Conservation (phyloP, 176 grass and related monocot genomes). For the Oryza meridionalis region DNA sequence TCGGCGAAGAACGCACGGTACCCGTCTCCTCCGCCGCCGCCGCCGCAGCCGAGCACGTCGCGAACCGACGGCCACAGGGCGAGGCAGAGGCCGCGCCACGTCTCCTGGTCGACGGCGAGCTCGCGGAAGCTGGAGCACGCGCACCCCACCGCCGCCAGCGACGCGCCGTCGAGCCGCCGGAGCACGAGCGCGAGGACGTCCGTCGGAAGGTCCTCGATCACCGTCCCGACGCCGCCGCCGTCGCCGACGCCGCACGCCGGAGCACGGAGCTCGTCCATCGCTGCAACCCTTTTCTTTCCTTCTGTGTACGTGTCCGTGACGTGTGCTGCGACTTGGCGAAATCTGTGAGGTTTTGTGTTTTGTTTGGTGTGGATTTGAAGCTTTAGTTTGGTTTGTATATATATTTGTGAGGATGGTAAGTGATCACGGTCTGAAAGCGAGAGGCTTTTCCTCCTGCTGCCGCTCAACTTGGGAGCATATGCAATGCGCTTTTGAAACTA, state of each 20-base stretch:
- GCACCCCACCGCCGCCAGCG: slow-evolving; percentile 73
- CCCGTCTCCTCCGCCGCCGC: neutral
- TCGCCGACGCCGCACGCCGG: slow-evolving; percentile 17
- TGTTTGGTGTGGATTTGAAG: neutral
- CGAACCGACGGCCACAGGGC: slow-evolving; percentile 70
- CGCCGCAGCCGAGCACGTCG: neutral
- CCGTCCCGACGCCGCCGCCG: neutral
- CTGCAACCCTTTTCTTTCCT: neutral
- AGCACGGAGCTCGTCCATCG: slow-evolving; percentile 1
- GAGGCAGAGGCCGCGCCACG: slow-evolving; percentile 71
- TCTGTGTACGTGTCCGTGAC: neutral
- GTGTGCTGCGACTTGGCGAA: neutral
- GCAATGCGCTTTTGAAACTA: neutral
- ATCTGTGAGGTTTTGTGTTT: neutral
- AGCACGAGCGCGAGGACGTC: slow-evolving; percentile 70
- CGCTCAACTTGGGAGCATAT: neutral
- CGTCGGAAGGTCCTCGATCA: slow-evolving; percentile 66
- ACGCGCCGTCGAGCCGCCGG: slow-evolving; percentile 66
- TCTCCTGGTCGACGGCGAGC: slow-evolving; percentile 55
- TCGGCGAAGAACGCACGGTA: slow-evolving; percentile 71
- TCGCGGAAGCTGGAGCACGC: slow-evolving; percentile 48
- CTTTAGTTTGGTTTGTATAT: slow-evolving; percentile 13
- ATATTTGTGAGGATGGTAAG: neutral
- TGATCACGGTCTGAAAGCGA: slow-evolving; percentile 48
- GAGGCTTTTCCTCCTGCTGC: neutral